Conservation (phyloP, 73 alveolate species). For the Paramecium octaurelia region DNA sequence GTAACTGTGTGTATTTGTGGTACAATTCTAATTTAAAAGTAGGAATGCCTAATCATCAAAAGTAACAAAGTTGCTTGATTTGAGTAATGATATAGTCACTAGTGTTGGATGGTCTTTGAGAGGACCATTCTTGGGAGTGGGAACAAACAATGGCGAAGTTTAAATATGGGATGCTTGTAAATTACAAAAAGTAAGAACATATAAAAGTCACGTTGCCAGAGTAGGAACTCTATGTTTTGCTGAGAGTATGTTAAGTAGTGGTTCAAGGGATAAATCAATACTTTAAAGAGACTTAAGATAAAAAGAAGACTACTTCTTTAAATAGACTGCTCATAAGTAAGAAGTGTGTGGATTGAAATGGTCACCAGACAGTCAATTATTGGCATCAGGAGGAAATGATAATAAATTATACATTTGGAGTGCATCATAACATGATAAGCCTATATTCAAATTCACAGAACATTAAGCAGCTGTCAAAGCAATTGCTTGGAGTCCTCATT, state of each 20-base stretch:
- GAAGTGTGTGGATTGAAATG: conserved; percentile 99
- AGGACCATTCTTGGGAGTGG: conserved; percentile 79
- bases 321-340: conserved; percentile 83
- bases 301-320: conserved; percentile 49
- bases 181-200: conserved; percentile 71
- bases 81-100: conserved; percentile 85
- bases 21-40: neutral
- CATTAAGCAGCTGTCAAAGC: conserved; percentile 99
- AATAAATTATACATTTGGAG: conserved; percentile 97
- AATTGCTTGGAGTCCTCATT: conserved; percentile 99
- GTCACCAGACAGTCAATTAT: conserved; percentile 95
- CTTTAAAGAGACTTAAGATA: conserved; percentile 90
- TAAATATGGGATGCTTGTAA: conserved; percentile 81
- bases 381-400: conserved; percentile 99
- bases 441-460: conserved; percentile 79
- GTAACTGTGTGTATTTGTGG: conserved; percentile 86
- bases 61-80: conserved; percentile 89
- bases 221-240: conserved; percentile 77
- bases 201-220: conserved; percentile 82
- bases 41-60: conserved; percentile 73
- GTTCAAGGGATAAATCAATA: conserved; percentile 93
- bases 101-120: conserved; percentile 88
- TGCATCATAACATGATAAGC: conserved; percentile 67
- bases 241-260: conserved; percentile 79
- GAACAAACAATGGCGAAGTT: conserved; percentile 77